Base-by-base conservation (phyloP, 345 rosid species). In the Eutrema japonicum region DNA sequence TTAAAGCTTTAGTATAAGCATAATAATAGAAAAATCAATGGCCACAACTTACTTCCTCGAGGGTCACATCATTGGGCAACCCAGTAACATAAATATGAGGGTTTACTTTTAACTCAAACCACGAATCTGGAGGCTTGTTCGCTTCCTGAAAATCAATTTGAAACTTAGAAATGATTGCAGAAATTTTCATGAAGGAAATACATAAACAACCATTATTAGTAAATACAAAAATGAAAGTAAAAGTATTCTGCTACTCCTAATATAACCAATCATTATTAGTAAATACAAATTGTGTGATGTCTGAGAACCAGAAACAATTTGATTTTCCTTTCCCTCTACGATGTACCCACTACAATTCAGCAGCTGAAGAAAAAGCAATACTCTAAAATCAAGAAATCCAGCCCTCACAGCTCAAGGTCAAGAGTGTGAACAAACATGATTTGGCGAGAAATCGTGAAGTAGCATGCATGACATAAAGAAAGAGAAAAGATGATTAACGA, bases 61-160 rank as follows among this genome's bases (percentile, higher is more conserved):
- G 47, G 22, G 94, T 86, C 66, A 85, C 95, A 85, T 96, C 98
- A 49, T 81, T 87, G 49, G 99, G 99, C 85, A 96, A 82, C 68
- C 99, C 99, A 78, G 84, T 90, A 29, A 92, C 89, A 70, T 96
- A 92, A 45, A 96, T 87, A 87, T 96, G 92, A 1, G 98, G 90
- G 80, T 96, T 96, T 38, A 96, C 88, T 87, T 96, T 96, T 83
- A 96, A 84, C 74, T 96, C 96, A 80, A 96, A 96, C 99, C 99
- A 96, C 68, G 89, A 78, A 73, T 96, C 99, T 2, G 98, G 98
- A 67, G 96, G 88, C 81, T 89, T 86, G 74, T 91, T 92, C 52
- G 98, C 79, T 88, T 94, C 97, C 97, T 92, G 85, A 71, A 78
- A 81, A 70, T 64, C 38, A 48, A 12, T 38, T 57, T 58, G 68